Percentiles rank a stretch among this genome's conserved stretches.
phyloP scores from a whole-genome alignment of 2,329 filamentous ascomycete genomes.

The Fusarium devonianum region DNA sequence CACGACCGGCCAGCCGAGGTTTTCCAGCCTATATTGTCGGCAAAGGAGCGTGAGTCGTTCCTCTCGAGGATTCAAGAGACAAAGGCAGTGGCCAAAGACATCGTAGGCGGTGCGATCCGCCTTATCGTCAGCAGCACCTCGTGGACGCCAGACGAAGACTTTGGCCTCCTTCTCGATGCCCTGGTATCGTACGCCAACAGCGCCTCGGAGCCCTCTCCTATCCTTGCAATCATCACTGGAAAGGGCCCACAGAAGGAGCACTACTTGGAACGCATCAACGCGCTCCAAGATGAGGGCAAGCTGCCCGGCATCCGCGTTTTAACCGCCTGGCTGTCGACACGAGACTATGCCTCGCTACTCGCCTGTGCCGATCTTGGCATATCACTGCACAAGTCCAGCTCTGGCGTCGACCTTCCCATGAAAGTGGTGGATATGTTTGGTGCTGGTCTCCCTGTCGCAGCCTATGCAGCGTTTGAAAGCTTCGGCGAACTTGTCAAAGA shows the following conservation, averaged over 20 bases:
- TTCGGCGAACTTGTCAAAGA: conserved; percentile 92
- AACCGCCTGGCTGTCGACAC: conserved; percentile 84
- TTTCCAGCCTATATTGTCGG: conserved; percentile 72
- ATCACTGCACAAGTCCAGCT: conserved; percentile 90
- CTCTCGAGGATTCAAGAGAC: conserved; percentile 73
- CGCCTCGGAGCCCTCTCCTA: conserved; percentile 58
- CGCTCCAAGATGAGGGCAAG: conserved; percentile 66
- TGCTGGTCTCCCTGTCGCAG: conserved; percentile 86
- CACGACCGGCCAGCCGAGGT: conserved; percentile 87
- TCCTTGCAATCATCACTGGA: conserved; percentile 93
- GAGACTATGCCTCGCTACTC: conserved; percentile 85
- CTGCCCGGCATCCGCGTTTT: conserved; percentile 75
- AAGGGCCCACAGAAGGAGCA: conserved; percentile 84
- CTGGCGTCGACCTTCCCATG: conserved; percentile 96
- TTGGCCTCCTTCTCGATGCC: conserved; percentile 84
- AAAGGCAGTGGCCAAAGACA: conserved; percentile 62
- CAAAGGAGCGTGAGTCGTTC: conserved; percentile 61
- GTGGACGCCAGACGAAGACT: conserved; percentile 97
- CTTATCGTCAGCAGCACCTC: conserved; percentile 93
- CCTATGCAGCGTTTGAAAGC: conserved; percentile 85
- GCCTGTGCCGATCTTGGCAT: conserved; percentile 88
- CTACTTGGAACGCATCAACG: conserved; percentile 72
- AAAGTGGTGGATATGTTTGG: conserved; percentile 99
- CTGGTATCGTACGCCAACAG: conserved; percentile 74
- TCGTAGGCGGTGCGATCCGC: conserved; percentile 65